A percentile compares a stretch with the other conserved stretches of the same genome.
Conservation (phyloP, 2,329 filamentous ascomycete species). For the Fusarium succisae region DNA sequence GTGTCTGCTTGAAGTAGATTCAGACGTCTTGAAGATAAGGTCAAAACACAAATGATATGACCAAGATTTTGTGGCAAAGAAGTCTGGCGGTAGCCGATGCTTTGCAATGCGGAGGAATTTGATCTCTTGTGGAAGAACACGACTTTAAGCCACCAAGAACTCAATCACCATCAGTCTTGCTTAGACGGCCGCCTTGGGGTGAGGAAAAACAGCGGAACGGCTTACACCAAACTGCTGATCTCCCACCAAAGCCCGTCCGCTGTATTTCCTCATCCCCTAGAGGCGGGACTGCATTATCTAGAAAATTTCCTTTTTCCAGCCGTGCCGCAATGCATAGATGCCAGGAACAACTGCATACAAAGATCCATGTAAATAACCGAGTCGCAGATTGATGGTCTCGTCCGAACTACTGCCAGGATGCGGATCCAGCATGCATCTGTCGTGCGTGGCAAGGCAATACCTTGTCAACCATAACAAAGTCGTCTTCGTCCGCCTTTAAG, state of each 20-base stretch:
- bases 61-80: background rate
- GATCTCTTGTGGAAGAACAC: too few species aligned
- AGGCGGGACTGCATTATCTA: fast-evolving
- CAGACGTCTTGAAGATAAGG: too few species aligned
- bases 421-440: background rate
- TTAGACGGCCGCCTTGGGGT: too few species aligned
- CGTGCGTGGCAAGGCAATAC: background rate
- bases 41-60: too few species aligned
- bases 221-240: too few species aligned
- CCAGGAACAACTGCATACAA: background rate
- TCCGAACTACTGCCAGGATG: background rate
- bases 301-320: background rate
- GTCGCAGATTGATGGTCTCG: background rate
- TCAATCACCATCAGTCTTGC: background rate
- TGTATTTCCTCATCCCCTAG: too few species aligned
- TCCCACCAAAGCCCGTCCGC: too few species aligned
- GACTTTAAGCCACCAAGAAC: background rate
- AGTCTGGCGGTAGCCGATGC: too few species aligned
- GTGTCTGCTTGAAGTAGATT: too few species aligned
- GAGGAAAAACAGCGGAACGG: too few species aligned
- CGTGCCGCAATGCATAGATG: background rate
- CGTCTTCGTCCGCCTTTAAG: background rate
- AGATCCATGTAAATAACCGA: background rate
- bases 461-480: background rate
- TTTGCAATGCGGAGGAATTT: background rate